Conservation (phyloP, 2,329 filamentous ascomycete species). For the Pseudopithomyces maydicus region DNA sequence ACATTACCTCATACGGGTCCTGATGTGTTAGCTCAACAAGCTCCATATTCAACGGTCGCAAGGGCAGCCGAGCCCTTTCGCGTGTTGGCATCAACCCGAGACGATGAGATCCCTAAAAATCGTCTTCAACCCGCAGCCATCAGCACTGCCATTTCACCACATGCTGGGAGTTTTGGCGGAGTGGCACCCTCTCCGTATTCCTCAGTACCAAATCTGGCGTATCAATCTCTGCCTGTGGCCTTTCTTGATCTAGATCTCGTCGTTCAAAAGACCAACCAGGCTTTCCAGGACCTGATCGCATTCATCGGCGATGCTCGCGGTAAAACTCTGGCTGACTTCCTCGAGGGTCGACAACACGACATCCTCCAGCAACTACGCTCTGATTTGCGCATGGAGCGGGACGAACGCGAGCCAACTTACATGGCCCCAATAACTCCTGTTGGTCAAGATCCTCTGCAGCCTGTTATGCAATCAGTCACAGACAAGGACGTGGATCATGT, state of each 20-base stretch:
- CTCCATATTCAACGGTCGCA: constrained; percentile 25
- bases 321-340: constrained; percentile 50
- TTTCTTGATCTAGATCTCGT: constrained; percentile 55
- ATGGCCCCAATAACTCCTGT: constrained; percentile 55
- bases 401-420: constrained; percentile 54
- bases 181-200: constrained; percentile 24
- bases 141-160: constrained; percentile 19
- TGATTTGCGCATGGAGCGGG: constrained; percentile 53
- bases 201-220: constrained; percentile 28
- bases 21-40: constrained; percentile 27
- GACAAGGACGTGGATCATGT: constrained; percentile 52
- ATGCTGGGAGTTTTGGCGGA: constrained; percentile 24
- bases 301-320: constrained; percentile 45
- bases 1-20: constrained; percentile 22
- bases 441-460: constrained; percentile 49
- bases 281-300: constrained; percentile 51
- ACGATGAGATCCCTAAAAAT: constrained; percentile 20
- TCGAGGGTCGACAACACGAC: constrained; percentile 49
- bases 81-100: constrained; percentile 23
- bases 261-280: constrained; percentile 52
- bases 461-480: constrained; percentile 45
- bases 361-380: constrained; percentile 51
- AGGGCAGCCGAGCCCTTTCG: constrained; percentile 30
- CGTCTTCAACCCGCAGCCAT: constrained; percentile 19
- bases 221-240: constrained; percentile 42